A percentile compares a stretch with the other conserved stretches of the same genome.
Conservation (phyloP, 371 early-diverging fungal genomes). For the Rhizopus microsporus region DNA sequence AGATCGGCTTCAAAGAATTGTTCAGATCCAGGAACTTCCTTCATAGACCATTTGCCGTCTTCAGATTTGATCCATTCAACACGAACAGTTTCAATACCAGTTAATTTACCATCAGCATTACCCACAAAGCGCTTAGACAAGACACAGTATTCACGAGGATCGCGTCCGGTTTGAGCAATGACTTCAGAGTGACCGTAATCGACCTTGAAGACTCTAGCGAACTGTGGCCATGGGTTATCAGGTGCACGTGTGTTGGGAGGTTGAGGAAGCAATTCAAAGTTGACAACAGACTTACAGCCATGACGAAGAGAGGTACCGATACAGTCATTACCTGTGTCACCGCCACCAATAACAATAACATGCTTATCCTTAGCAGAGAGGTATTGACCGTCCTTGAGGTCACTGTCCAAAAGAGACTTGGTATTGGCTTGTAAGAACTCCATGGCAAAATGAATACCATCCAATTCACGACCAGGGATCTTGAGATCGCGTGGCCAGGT, state of each 20-base stretch:
- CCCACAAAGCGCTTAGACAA: slow-evolving; percentile 93
- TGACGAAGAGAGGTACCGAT: slow-evolving; percentile 93
- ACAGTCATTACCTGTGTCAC: slow-evolving; percentile 97
- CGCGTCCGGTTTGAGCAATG: slow-evolving; percentile 81
- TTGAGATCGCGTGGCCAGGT: slow-evolving; percentile 96
- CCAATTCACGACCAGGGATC: slow-evolving; percentile 82
- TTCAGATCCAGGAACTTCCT: slow-evolving; percentile 82
- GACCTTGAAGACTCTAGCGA: slow-evolving; percentile 90
- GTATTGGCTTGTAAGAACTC: slow-evolving; percentile 93
- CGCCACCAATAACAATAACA: slow-evolving; percentile 97
- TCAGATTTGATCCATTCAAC: slow-evolving; percentile 91
- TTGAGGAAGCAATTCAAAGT: slow-evolving; percentile 95
- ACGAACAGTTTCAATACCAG: slow-evolving; percentile 90
- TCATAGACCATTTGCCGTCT: slow-evolving; percentile 85
- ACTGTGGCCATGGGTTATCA: slow-evolving; percentile 98
- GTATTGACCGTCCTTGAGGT: slow-evolving; percentile 72
- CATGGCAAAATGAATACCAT: slow-evolving; percentile 97
- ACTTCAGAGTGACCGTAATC: slow-evolving; percentile 97
- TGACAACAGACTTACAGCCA: slow-evolving; percentile 86
- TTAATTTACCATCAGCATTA: slow-evolving; percentile 79
- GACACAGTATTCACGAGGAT: slow-evolving; percentile 93
- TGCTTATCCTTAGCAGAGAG: slow-evolving; percentile 89
- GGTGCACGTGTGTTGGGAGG: slow-evolving; percentile 79
- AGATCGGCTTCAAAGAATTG: slow-evolving; percentile 87
- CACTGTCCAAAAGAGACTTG: slow-evolving; percentile 79